Percentiles rank a stretch among this genome's conserved stretches.
Evolutionary conservation across 2,329 filamentous ascomycete genomes (phyloP).

Genomic region (Penicillium concentricum): DNA sequence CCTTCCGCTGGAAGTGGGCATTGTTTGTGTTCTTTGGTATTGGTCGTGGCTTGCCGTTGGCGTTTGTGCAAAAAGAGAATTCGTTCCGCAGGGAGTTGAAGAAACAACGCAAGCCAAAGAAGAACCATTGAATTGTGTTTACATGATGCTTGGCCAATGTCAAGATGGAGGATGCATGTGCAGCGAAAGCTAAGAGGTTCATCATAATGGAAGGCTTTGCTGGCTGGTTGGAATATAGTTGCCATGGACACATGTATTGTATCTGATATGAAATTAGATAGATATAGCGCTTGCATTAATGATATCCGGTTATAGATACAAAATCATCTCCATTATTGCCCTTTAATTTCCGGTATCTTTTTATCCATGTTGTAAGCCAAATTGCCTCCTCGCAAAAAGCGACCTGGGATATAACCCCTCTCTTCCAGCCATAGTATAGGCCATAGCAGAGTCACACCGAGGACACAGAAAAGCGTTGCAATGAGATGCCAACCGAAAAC

Average conservation of each 20-base stretch:
- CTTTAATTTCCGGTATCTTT: constrained; percentile 27
- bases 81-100: constrained; percentile 28
- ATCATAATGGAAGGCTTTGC: background rate
- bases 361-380: constrained; percentile 25
- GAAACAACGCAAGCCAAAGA: constrained; percentile 23
- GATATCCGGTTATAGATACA: background rate
- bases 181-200: background rate
- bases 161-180: background rate
- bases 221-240: background rate
- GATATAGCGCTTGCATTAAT: background rate
- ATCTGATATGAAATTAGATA: background rate
- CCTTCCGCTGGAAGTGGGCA: constrained; percentile 89
- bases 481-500: constrained; percentile 64
- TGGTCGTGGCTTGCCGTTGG: constrained; percentile 64
- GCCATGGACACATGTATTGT: background rate
- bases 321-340: constrained; percentile 5
- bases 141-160: background rate
- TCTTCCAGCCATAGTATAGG: constrained; percentile 55
- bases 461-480: constrained; percentile 63
- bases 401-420: constrained; percentile 28
- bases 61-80: constrained; percentile 66
- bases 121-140: background rate
- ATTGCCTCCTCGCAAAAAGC: constrained; percentile 25
- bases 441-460: constrained; percentile 54
- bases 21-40: constrained; percentile 78